Evolutionary conservation across 2,329 filamentous ascomycete genomes (phyloP), one percentile per base, ranked within the genome.

Genomic region (Hymenoscyphus salicellus): DNA sequence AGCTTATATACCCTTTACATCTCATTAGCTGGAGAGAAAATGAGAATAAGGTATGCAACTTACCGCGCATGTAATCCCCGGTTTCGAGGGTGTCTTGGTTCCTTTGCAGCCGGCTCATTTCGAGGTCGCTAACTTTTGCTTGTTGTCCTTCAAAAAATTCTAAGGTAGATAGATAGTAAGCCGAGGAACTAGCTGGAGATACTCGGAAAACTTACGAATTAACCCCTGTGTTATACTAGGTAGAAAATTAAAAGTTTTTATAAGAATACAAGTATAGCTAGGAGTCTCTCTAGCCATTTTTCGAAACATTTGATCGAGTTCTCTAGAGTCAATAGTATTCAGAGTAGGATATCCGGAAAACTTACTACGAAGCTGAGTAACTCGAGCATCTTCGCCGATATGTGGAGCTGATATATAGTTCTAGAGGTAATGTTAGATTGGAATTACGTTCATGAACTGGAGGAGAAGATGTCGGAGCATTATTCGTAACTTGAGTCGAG

Each of bases 281-380:
- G 36, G 10, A 60, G 57, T 28, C 26, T 28, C 36, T 60, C 57
- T 4, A 20, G 33, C 57, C 7, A 38, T 41, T 60, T 28, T 11
- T 60, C 7, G 3, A 41, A 60, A 60, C 33, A 60, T 38, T 30
- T 38, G 2, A 60, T 60, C n/a, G n/a, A 60, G 32, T 41, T 41
- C 57, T 43, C 57, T 59, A 59, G 57, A 38, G 57, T 59, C 14
- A 59, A 59, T 30, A 59, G 14, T 28, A 38, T 60, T 43, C 8
- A 46, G 32, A 38, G 58, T 46, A 60, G 26, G 16, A 60, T 36
- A 60, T 38, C 26, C 16, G 16, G 58, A 38, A 60, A 60, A 46
- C 58, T 60, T n/a, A 60, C 36, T n/a, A 38, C n/a, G 8, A 60
- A 60, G 58, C 23, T 60, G 5, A 30, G 58, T 60, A 60, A 60